These are phyloP conservation scores for Clathrus columnatus DNA, from an alignment of 768 basidiomycete species.

Conservation along the genomic window DNA sequence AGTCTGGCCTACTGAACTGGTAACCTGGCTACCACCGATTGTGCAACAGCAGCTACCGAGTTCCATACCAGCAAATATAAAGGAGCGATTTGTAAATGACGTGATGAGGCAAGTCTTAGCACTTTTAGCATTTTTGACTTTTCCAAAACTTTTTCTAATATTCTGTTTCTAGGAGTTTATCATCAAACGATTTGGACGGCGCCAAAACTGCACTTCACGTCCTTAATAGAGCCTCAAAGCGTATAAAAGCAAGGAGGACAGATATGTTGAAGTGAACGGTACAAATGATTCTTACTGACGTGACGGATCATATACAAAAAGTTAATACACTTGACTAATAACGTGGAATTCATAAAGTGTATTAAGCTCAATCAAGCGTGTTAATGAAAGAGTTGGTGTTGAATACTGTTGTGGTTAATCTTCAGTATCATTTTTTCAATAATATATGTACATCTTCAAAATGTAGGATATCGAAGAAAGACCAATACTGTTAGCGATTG, in stretches of 20 bases:
- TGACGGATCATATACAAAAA: too few species aligned
- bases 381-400: too few species aligned
- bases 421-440: neutral
- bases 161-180: constrained; percentile 45
- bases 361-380: too few species aligned
- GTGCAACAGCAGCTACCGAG: constrained; percentile 58
- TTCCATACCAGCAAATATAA: constrained; percentile 52
- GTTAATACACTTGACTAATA: too few species aligned
- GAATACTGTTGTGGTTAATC: too few species aligned
- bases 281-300: too few species aligned
- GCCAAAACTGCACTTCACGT: constrained; percentile 70
- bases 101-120: constrained; percentile 54
- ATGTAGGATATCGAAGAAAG: neutral
- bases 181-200: constrained; percentile 60
- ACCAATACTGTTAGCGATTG: neutral
- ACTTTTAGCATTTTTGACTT: neutral
- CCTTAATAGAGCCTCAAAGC: constrained; percentile 66
- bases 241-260: constrained; percentile 11
- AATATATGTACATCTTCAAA: too few species aligned
- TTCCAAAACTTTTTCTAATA: constrained; percentile 10
- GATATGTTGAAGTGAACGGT: neutral
- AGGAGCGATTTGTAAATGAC: constrained; percentile 63
- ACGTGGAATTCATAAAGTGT: too few species aligned
- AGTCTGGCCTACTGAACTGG: constrained; percentile 60
- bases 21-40: constrained; percentile 63